Evolutionary conservation across 75 land plant genomes (phyloP).

Genomic region (Adiantum capillusveneris): DNA sequence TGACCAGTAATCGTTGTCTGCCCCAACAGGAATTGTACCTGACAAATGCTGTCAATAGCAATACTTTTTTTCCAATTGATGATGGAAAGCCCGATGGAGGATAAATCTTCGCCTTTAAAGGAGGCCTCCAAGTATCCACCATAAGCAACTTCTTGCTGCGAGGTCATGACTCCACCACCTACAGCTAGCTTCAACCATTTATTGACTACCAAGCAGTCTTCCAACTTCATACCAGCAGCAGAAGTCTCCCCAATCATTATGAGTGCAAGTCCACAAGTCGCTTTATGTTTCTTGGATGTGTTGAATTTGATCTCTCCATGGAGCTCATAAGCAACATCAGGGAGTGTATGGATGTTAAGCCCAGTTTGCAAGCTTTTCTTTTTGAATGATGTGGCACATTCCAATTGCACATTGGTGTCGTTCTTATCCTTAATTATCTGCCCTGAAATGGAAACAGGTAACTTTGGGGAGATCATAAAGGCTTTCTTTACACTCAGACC

Average conservation of each 20-base stretch:
- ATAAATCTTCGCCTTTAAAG: slow-evolving; percentile 60
- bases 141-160: slow-evolving; percentile 68
- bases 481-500: slow-evolving; percentile 75
- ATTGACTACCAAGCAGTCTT: slow-evolving; percentile 67
- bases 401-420: slow-evolving; percentile 76
- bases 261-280: slow-evolving; percentile 58
- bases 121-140: slow-evolving; percentile 91
- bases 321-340: slow-evolving; percentile 73
- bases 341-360: slow-evolving; percentile 76
- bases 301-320: slow-evolving; percentile 76
- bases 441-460: slow-evolving; percentile 57
- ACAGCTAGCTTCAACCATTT: slow-evolving; percentile 61
- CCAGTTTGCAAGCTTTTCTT: slow-evolving; percentile 86
- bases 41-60: slow-evolving; percentile 72
- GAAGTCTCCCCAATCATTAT: slow-evolving; percentile 71
- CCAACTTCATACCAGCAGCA: slow-evolving; percentile 76
- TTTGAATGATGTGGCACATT: slow-evolving; percentile 73
- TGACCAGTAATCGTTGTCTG: slow-evolving; percentile 61
- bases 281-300: slow-evolving; percentile 59
- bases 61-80: slow-evolving; percentile 86
- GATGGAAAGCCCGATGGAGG: slow-evolving; percentile 64
- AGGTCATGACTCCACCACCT: slow-evolving; percentile 64
- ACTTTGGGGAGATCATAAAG: slow-evolving; percentile 41
- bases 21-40: slow-evolving; percentile 68
- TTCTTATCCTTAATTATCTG: slow-evolving; percentile 92